phyloP scores from a whole-genome alignment of 805 yeast genomes.

The Candida odintsovae region DNA sequence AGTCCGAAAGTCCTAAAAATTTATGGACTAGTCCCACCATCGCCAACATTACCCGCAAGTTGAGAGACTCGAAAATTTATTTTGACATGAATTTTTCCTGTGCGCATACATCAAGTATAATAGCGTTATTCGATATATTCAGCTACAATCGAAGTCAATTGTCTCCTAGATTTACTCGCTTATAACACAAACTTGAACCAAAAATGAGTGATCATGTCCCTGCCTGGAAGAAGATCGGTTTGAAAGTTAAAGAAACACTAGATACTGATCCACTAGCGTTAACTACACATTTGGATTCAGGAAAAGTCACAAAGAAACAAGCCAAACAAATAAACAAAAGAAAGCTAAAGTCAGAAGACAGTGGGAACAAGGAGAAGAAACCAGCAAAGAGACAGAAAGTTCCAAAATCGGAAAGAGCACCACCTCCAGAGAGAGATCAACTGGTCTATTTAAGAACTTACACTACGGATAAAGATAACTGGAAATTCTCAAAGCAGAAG shows the following conservation, averaged over 20 bases:
- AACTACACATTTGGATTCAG: slow-evolving; percentile 39
- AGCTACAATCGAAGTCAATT: background rate
- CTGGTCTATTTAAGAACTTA: slow-evolving; percentile 57
- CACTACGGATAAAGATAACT: slow-evolving; percentile 46
- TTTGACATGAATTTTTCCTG: too few species aligned
- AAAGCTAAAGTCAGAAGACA: slow-evolving; percentile 11
- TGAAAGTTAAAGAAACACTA: slow-evolving; percentile 47
- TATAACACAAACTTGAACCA: background rate
- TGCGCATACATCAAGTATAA: too few species aligned
- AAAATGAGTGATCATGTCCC: slow-evolving; percentile 40
- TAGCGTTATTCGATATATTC: too few species aligned
- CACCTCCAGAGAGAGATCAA: slow-evolving; percentile 78
- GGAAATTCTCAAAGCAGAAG: slow-evolving; percentile 86
- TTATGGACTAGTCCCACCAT: too few species aligned
- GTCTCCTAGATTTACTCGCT: background rate
- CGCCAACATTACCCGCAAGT: background rate
- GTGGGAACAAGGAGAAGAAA: slow-evolving; percentile 32
- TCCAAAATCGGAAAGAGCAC: slow-evolving; percentile 60
- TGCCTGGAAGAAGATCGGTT: slow-evolving; percentile 80
- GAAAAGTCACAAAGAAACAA: slow-evolving; percentile 35
- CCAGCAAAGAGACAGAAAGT: slow-evolving; percentile 66
- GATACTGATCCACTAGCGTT: slow-evolving; percentile 40
- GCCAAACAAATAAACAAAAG: slow-evolving; percentile 33
- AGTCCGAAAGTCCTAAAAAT: too few species aligned
- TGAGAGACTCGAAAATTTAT: background rate